Evolutionary conservation across 1,284 basidiomycete genomes (phyloP).

Genomic region (Austropuccinia psidii): DNA sequence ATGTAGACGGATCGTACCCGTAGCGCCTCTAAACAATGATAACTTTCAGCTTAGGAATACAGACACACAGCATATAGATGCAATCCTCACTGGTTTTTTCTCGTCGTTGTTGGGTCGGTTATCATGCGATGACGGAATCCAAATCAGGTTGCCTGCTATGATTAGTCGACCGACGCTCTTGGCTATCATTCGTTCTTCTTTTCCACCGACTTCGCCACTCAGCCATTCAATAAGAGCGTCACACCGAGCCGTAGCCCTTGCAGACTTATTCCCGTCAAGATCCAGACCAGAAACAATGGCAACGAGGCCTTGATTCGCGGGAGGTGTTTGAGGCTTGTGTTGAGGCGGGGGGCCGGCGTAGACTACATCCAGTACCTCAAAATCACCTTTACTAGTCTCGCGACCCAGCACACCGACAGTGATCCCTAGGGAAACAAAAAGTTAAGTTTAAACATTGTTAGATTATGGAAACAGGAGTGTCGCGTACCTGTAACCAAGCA

Average conservation of each 20-base stretch:
- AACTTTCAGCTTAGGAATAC: neutral
- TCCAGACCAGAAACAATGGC: conserved; percentile 30
- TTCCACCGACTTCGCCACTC: conserved; percentile 18
- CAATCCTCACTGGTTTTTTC: neutral
- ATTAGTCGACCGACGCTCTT: conserved; percentile 70
- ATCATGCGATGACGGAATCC: conserved; percentile 33
- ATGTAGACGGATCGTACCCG: conserved; percentile 58
- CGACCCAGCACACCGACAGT: conserved; percentile 12
- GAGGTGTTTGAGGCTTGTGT: neutral
- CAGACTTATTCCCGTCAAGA: conserved; percentile 1
- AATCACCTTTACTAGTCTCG: conserved; percentile 23
- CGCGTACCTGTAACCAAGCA: conserved; percentile 9
- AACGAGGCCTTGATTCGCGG: neutral
- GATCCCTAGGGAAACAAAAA: neutral
- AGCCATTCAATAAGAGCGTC: conserved; percentile 13
- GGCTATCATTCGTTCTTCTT: conserved; percentile 58
- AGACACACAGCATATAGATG: neutral
- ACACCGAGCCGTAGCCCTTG: neutral
- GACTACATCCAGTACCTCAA: conserved; percentile 3
- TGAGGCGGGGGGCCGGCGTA: conserved; percentile 1
- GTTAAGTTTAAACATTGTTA: neutral
- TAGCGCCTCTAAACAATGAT: conserved; percentile 50
- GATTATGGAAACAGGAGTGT: neutral
- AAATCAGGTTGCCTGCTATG: conserved; percentile 77
- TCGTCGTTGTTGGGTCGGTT: neutral